phyloP scores from a whole-genome alignment of 352 stramenopile species.

The Phytophthora litchii region DNA sequence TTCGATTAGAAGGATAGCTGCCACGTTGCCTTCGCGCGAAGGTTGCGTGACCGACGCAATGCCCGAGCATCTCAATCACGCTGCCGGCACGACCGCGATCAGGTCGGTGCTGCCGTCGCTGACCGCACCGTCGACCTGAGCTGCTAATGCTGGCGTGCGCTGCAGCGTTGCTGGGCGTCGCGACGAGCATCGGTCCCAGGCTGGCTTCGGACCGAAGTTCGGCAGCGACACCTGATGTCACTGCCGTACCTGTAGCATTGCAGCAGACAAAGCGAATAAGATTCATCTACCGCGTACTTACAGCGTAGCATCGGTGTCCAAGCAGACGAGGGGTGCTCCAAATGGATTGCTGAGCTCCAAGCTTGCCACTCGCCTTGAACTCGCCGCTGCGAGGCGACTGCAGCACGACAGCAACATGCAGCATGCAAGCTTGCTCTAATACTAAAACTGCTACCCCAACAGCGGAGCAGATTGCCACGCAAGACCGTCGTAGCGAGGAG shows the following conservation, averaged over 20 bases:
- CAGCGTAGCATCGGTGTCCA: slow-evolving; percentile 5
- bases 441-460: not conserved
- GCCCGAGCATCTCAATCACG: slow-evolving; percentile 1
- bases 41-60: not conserved
- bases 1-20: slow-evolving; percentile 3
- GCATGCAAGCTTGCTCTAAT: too few relatives aligned
- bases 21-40: not conserved
- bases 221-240: not conserved
- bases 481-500: too few relatives aligned
- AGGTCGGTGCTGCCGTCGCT: not conserved
- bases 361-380: not conserved
- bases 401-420: not conserved
- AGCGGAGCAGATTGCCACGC: not conserved
- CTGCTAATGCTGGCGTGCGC: slow-evolving; percentile 10
- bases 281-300: slow-evolving; percentile 17
- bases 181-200: slow-evolving; percentile 1
- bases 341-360: slow-evolving; percentile 19
- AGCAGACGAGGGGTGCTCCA: slow-evolving; percentile 13
- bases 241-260: slow-evolving; percentile 3
- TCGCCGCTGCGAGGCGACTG: not conserved
- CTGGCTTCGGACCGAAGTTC: slow-evolving; percentile 3
- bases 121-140: not conserved
- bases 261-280: slow-evolving; percentile 20
- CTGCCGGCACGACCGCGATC: not conserved
- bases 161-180: not conserved